Percentiles rank a stretch among this genome's conserved stretches.
Evolutionary conservation across 495 filamentous ascomycete species (phyloP).

Genomic region (Parathielavia hyrcaniae): DNA sequence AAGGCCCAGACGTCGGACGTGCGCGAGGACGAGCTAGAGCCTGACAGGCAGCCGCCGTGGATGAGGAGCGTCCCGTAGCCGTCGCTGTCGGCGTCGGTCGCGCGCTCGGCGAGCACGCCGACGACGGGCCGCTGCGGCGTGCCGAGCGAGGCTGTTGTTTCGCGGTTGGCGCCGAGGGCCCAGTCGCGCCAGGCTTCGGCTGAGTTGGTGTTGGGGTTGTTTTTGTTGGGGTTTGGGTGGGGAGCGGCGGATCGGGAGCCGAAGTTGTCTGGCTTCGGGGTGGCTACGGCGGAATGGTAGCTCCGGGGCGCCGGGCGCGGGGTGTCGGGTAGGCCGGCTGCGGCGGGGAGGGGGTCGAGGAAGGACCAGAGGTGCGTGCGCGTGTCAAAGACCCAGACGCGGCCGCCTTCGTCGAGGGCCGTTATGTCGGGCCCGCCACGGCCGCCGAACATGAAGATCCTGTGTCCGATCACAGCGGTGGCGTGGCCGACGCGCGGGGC

Average conservation of each 20-base stretch:
- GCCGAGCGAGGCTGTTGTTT: conserved; percentile 35
- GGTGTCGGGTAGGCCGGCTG: conserved; percentile 24
- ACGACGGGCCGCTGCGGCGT: conserved; percentile 44
- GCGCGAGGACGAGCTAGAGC: conserved; percentile 34
- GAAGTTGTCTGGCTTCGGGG: conserved; percentile 43
- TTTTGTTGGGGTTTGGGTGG: conserved; percentile 7
- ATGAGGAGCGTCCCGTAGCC: conserved; percentile 58
- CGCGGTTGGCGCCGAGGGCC: conserved; percentile 38
- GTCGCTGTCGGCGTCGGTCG: conserved; percentile 41
- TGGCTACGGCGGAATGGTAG: conserved; percentile 45
- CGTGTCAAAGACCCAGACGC: conserved; percentile 62
- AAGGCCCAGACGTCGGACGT: conserved; percentile 65
- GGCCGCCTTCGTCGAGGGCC: conserved; percentile 53
- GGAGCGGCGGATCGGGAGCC: conserved; percentile 9
- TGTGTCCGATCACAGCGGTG: conserved; percentile 50
- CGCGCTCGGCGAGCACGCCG: conserved; percentile 42
- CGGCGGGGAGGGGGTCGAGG: conserved; percentile 42
- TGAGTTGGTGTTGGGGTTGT: not conserved
- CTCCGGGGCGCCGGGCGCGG: conserved; percentile 36
- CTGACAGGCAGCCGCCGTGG: conserved; percentile 58
- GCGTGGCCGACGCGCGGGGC: conserved; percentile 52
- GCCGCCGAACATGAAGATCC: conserved; percentile 62
- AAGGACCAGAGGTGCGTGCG: conserved; percentile 50
- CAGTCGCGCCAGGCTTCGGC: conserved; percentile 38
- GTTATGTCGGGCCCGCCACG: conserved; percentile 40